phyloP scores from a whole-genome alignment of 2,329 filamentous ascomycete genomes.

The Pseudocercospora crystallina region DNA sequence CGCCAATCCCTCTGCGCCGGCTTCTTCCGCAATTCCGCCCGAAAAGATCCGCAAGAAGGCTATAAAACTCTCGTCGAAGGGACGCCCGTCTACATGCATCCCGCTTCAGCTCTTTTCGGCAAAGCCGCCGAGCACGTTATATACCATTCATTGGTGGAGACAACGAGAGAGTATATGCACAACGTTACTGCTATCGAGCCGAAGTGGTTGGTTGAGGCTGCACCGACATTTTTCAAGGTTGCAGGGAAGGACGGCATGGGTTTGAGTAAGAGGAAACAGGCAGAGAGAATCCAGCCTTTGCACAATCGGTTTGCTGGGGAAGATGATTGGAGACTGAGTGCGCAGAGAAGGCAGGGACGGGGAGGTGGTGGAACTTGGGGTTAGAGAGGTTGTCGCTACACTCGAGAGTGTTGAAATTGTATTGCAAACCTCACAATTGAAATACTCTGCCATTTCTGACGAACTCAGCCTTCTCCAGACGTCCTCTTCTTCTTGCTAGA shows the following conservation, averaged over 20 bases:
- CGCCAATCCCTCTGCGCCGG: slow-evolving; percentile 86
- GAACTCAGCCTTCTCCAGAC: too few species aligned
- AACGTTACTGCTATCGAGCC: slow-evolving; percentile 90
- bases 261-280: slow-evolving; percentile 86
- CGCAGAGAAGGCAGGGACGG: slow-evolving; percentile 80
- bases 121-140: slow-evolving; percentile 97
- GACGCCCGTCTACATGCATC: slow-evolving; percentile 93
- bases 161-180: slow-evolving; percentile 98
- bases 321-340: slow-evolving; percentile 91
- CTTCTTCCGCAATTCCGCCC: slow-evolving; percentile 92
- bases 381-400: slow-evolving; percentile 38
- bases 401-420: too few species aligned
- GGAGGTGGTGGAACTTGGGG: slow-evolving; percentile 95
- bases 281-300: slow-evolving; percentile 90
- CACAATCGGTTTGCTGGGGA: slow-evolving; percentile 90
- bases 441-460: too few species aligned
- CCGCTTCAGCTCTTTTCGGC: slow-evolving; percentile 85
- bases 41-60: slow-evolving; percentile 93
- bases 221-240: slow-evolving; percentile 99
- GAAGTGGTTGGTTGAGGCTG: slow-evolving; percentile 89
- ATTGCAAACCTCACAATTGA: too few species aligned
- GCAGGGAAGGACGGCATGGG: slow-evolving; percentile 70
- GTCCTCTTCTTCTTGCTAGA: too few species aligned
- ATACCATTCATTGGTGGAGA: slow-evolving; percentile 86
- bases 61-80: slow-evolving; percentile 97